A percentile compares a stretch with the other conserved stretches of the same genome.
These are phyloP conservation scores for Cinchona pubescens DNA, from an alignment of 257 asterid genomes.

Conservation along the genomic window DNA sequence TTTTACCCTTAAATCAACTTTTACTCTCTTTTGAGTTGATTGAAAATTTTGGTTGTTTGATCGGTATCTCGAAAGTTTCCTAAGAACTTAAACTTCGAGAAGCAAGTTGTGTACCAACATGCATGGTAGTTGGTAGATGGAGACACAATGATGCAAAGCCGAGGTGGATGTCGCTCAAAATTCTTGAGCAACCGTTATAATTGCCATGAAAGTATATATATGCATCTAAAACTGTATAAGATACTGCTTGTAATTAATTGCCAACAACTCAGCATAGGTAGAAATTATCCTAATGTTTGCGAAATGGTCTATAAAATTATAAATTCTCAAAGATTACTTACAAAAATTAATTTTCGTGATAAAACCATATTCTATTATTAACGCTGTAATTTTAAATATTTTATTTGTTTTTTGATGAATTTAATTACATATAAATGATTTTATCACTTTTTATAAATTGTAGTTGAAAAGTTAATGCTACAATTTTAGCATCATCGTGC, in stretches of 20 bases:
- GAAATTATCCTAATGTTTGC: too few relatives aligned
- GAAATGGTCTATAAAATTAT: too few relatives aligned
- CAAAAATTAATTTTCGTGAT: too few relatives aligned
- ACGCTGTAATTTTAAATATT: too few relatives aligned
- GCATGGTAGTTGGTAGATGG: background rate
- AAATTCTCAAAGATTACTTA: too few relatives aligned
- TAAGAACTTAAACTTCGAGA: background rate
- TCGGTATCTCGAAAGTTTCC: background rate
- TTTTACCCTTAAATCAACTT: background rate
- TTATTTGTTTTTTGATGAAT: too few relatives aligned
- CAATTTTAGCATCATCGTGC: background rate
- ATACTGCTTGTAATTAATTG: background rate
- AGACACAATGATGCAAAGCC: conserved; percentile 13
- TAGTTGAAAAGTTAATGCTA: too few relatives aligned
- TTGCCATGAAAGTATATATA: background rate
- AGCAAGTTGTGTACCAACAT: background rate
- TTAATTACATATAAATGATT: too few relatives aligned
- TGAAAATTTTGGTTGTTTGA: background rate
- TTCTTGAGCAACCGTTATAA: conserved; percentile 2
- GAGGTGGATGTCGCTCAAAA: conserved; percentile 4
- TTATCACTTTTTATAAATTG: too few relatives aligned
- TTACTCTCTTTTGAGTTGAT: background rate
- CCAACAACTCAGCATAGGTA: background rate
- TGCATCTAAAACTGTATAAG: background rate
- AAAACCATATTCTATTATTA: too few relatives aligned